phyloP scores from a whole-genome alignment of 2,329 filamentous ascomycete species.

The Pseudogymnoascus sp. region DNA sequence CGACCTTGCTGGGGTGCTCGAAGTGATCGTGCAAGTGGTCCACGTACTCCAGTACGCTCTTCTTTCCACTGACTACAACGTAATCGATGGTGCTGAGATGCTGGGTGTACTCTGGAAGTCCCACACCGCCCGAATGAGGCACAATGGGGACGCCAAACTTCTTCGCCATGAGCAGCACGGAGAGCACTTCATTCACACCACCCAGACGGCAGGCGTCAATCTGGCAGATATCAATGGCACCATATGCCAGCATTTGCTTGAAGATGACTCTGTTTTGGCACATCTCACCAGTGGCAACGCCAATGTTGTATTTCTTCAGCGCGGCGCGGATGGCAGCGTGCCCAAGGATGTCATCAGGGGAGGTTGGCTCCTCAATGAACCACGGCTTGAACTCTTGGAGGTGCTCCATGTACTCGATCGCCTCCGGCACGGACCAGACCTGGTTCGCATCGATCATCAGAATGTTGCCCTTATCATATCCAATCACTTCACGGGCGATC shows the following conservation, averaged over 20 bases:
- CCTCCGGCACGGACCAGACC: constrained; percentile 81
- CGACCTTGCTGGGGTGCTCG: constrained; percentile 69
- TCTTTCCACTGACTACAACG: constrained; percentile 74
- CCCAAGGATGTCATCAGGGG: constrained; percentile 78
- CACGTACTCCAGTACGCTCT: constrained; percentile 80
- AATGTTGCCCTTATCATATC: constrained; percentile 72
- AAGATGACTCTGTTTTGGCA: constrained; percentile 89
- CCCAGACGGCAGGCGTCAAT: constrained; percentile 83
- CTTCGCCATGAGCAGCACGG: constrained; percentile 55
- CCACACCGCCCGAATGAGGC: constrained; percentile 83
- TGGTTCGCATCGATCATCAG: constrained; percentile 91
- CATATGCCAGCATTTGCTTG: constrained; percentile 75
- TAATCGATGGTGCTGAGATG: constrained; percentile 91
- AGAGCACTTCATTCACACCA: constrained; percentile 82
- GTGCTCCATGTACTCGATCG: constrained; percentile 75
- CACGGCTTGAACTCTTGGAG: constrained; percentile 75
- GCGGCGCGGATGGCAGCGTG: constrained; percentile 77
- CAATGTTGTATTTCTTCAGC: constrained; percentile 63
- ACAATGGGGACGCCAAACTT: constrained; percentile 70
- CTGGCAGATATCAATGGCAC: constrained; percentile 82
- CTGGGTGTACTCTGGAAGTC: constrained; percentile 88
- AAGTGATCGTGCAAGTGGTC: constrained; percentile 95
- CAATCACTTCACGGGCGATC: constrained; percentile 71
- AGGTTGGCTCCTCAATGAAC: constrained; percentile 91
- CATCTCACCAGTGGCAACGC: constrained; percentile 87